phyloP scores from a whole-genome alignment of 129 eudicot genomes.

The Escallonia herrerae region DNA sequence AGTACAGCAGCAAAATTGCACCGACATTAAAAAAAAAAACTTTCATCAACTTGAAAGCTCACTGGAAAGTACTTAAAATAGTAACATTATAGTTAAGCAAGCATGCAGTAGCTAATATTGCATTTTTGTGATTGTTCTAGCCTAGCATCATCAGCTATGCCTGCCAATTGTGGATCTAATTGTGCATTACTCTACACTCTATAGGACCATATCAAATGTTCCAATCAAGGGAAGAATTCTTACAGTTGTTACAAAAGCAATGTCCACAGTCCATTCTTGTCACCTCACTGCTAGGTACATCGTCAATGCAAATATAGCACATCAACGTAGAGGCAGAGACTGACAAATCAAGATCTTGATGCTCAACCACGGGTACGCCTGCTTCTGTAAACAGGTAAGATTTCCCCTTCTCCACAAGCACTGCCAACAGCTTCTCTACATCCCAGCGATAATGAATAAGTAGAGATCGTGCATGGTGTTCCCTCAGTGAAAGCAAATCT shows the following conservation, averaged over 20 bases:
- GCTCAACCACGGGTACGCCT: conserved; percentile 48
- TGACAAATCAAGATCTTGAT: conserved; percentile 27
- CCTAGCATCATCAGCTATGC: neutral
- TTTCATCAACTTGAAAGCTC: neutral
- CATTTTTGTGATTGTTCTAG: neutral
- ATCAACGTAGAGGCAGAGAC: conserved; percentile 42
- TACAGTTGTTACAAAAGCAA: conserved; percentile 86
- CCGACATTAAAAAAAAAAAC: neutral
- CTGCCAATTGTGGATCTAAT: neutral
- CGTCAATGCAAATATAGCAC: conserved; percentile 89
- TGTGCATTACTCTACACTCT: neutral
- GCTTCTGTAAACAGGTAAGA: conserved; percentile 65
- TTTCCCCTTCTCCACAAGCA: conserved; percentile 83
- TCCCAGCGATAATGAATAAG: conserved; percentile 93
- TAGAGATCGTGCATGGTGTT: conserved; percentile 86
- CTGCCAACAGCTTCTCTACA: conserved; percentile 63
- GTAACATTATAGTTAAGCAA: too few species aligned
- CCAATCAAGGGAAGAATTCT: conserved; percentile 20
- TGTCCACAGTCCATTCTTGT: conserved; percentile 95
- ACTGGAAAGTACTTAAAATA: too few species aligned
- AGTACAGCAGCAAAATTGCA: neutral
- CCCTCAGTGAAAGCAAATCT: conserved; percentile 79
- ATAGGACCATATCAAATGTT: neutral
- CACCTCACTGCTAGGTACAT: conserved; percentile 45
- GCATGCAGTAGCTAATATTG: neutral